Evolutionary conservation across 768 basidiomycete genomes (phyloP), one percentile per base, ranked within the genome.

Genomic region (Pisolithus tinctorius): DNA sequence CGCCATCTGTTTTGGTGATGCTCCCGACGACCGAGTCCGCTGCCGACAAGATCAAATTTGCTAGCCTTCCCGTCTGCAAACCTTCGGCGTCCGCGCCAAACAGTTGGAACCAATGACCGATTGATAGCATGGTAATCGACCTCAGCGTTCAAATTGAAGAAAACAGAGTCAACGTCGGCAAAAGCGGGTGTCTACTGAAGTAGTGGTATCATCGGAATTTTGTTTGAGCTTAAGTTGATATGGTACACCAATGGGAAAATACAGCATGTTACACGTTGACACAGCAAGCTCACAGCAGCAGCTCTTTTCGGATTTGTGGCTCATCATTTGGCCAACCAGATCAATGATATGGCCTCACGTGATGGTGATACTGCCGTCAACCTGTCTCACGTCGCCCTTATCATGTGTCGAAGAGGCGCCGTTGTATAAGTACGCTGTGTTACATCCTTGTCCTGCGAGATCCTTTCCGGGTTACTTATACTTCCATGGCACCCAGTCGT

Each of bases 71-170:
- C 1, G 88, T 69, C 57, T 85, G 72, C 37, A 99, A 72, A 5
- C 71, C 61, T 45, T 87, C 82, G 0, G 90, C 83, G 63, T 97
- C 95, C 25, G 82, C 75, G 0, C 62, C 60, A 57, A 91, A 83
- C 26, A 88, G n/a, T n/a, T n/a, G n/a, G 30, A 50, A 48, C 40
- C 17, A 9, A 16, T 38, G 14, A 9, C 94, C 77, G 31, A 93
- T 82, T 58, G 97, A 91, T 13, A 95, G 73, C 2, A 93, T 90
- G 83, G 64, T 87, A 96, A 70, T 98, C 93, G 59, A 89, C 69
- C 26, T 66, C 76, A 3, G 88, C 81, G 57, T 88, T 85, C 4
- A 90, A 83, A 65, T 90, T 85, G 76, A 90, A 94, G 20, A 96
- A 98, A 57, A n/a, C n/a, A n/a, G n/a, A n/a, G n/a, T n/a, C n/a